Evolutionary conservation across 108 stramenopile species (phyloP).

Genomic region (Skeletonema grethae): DNA sequence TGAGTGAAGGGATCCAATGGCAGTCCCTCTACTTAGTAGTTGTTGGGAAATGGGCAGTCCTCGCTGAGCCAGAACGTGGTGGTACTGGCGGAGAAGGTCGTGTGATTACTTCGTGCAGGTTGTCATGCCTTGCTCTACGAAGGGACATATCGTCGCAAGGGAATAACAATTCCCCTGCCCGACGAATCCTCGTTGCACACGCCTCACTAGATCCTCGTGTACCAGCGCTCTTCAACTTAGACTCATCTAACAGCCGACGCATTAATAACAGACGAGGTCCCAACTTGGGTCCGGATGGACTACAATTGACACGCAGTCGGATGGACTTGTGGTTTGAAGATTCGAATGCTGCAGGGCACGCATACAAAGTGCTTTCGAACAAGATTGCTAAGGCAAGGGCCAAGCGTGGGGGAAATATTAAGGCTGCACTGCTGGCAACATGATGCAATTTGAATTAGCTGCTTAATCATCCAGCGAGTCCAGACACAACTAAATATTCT

Average conservation of each 20-base stretch:
- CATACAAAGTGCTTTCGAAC: conserved; percentile 51
- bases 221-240: conserved; percentile 68
- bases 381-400: conserved; percentile 58
- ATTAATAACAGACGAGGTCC: conserved; percentile 10
- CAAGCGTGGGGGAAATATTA: conserved; percentile 45
- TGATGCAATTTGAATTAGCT: not conserved
- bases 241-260: conserved; percentile 23
- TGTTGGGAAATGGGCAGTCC: conserved; percentile 59
- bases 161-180: conserved; percentile 64
- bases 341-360: conserved; percentile 56
- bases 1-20: conserved; percentile 84
- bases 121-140: conserved; percentile 54
- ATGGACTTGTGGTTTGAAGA: conserved; percentile 91
- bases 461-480: too few species aligned
- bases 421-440: conserved; percentile 33
- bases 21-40: conserved; percentile 85
- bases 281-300: conserved; percentile 23
- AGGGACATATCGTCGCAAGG: conserved; percentile 48
- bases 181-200: conserved; percentile 66
- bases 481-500: too few species aligned
- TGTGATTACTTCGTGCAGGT: conserved; percentile 61
- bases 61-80: conserved; percentile 71
- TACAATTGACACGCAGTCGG: conserved; percentile 49
- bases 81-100: conserved; percentile 68
- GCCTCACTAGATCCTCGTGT: conserved; percentile 55